Percentiles rank a stretch among this genome's conserved stretches.
phyloP scores from a whole-genome alignment of 2,329 filamentous ascomycete genomes.

The Aspergillus neoniger region DNA sequence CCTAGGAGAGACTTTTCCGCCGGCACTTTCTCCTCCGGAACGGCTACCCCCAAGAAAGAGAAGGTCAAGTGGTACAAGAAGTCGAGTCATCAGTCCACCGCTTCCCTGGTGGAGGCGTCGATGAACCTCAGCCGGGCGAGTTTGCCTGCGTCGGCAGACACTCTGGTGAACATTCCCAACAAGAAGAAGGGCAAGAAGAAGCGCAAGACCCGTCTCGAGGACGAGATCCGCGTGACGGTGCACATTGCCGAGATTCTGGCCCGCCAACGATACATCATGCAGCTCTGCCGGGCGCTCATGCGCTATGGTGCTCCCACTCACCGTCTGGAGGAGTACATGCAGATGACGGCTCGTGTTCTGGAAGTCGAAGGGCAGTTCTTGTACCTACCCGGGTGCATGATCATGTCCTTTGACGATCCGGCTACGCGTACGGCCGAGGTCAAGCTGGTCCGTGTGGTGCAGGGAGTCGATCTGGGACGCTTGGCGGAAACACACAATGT shows the following conservation, averaged over 20 bases:
- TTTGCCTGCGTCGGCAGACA: slow-evolving; percentile 31
- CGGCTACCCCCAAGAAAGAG: slow-evolving; percentile 38
- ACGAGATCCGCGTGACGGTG: slow-evolving; percentile 59
- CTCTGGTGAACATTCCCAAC: slow-evolving; percentile 24
- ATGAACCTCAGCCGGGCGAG: slow-evolving; percentile 39
- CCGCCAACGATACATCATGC: slow-evolving; percentile 79
- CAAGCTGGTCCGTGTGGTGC: slow-evolving; percentile 42
- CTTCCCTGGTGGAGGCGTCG: slow-evolving; percentile 42
- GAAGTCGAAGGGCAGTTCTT: slow-evolving; percentile 86
- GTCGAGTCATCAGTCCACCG: slow-evolving; percentile 36
- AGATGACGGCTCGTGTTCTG: slow-evolving; percentile 79
- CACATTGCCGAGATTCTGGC: slow-evolving; percentile 71
- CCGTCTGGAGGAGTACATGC: slow-evolving; percentile 83
- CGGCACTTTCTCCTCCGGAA: slow-evolving; percentile 32
- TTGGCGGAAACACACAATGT: slow-evolving; percentile 45
- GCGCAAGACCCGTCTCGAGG: slow-evolving; percentile 33
- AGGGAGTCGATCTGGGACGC: slow-evolving; percentile 45
- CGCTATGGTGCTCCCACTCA: slow-evolving; percentile 87
- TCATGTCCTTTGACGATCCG: slow-evolving; percentile 68
- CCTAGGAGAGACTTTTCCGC: slow-evolving; percentile 24
- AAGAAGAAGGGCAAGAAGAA: slow-evolving; percentile 26
- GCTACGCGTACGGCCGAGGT: slow-evolving; percentile 47
- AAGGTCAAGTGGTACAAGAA: slow-evolving; percentile 49
- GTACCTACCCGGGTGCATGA: slow-evolving; percentile 59
- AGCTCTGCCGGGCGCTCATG: slow-evolving; percentile 84